phyloP scores from a whole-genome alignment of 2,329 filamentous ascomycete genomes.

The Penicillium corylophilum region DNA sequence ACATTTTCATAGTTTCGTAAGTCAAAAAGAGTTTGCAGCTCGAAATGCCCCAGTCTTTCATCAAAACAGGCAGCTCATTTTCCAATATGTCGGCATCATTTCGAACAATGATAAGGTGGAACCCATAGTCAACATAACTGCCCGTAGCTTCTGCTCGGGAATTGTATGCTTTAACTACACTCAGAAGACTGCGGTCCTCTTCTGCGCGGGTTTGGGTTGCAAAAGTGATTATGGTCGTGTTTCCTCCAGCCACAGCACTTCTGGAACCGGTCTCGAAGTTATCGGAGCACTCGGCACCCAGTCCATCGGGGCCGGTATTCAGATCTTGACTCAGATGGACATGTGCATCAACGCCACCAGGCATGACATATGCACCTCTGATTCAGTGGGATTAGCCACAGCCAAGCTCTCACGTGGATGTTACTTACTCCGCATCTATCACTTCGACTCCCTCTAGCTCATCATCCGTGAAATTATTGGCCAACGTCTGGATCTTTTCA shows the following conservation, averaged over 20 bases:
- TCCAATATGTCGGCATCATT: slow-evolving; percentile 32
- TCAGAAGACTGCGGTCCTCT: slow-evolving; percentile 40
- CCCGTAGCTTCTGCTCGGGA: slow-evolving; percentile 37
- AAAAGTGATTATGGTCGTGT: slow-evolving; percentile 59
- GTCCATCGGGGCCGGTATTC: slow-evolving; percentile 6
- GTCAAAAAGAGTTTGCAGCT: slow-evolving; percentile 52
- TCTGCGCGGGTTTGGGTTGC: slow-evolving; percentile 54
- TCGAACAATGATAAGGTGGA: slow-evolving; percentile 46
- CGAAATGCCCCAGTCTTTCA: slow-evolving; percentile 42
- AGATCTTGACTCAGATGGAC: slow-evolving; percentile 49
- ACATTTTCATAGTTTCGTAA: slow-evolving; percentile 43
- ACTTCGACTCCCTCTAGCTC: slow-evolving; percentile 3
- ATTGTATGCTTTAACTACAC: slow-evolving; percentile 51
- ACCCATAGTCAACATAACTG: slow-evolving; percentile 58
- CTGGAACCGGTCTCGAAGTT: slow-evolving; percentile 46
- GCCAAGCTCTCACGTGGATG: neutral
- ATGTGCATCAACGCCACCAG: slow-evolving; percentile 52
- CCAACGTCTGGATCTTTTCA: slow-evolving; percentile 8
- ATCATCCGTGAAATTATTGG: neutral
- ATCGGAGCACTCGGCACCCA: slow-evolving; percentile 39
- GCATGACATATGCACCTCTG: slow-evolving; percentile 23
- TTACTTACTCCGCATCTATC: slow-evolving; percentile 11
- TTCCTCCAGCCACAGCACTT: slow-evolving; percentile 26
- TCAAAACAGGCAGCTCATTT: slow-evolving; percentile 40
- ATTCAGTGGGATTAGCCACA: neutral